Conservation (phyloP, 441 rosid species). For the Gossypium davidsonii region DNA sequence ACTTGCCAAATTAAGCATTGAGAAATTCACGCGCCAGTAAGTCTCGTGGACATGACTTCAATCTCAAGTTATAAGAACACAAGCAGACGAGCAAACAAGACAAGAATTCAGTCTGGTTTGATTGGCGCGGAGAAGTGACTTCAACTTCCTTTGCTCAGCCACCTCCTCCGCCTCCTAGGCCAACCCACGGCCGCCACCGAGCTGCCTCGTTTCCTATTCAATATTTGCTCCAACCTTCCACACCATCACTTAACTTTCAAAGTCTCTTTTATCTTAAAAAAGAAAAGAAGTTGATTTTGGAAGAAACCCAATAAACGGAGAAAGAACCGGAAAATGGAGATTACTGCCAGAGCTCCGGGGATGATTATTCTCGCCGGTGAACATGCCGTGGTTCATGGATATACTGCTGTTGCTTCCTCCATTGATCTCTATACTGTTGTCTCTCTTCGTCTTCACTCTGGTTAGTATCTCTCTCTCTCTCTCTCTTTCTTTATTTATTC, state of each 20-base stretch:
- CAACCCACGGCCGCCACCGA: background rate
- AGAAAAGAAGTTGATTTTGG: background rate
- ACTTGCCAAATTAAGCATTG: background rate
- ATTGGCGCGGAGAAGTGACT: background rate
- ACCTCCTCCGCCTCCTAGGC: background rate
- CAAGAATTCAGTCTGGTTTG: background rate
- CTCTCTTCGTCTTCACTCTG: slow-evolving; percentile 36
- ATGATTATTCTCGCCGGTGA: slow-evolving; percentile 91
- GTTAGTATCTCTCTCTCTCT: slow-evolving; percentile 26
- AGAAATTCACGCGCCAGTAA: background rate
- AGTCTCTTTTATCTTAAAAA: background rate
- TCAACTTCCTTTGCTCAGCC: background rate
- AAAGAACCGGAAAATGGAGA: slow-evolving; percentile 46
- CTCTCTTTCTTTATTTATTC: slow-evolving; percentile 26
- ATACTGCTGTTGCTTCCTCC: slow-evolving; percentile 82
- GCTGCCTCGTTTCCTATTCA: background rate
- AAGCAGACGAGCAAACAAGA: background rate
- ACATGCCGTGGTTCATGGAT: slow-evolving; percentile 94
- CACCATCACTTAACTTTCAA: background rate
- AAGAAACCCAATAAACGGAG: background rate
- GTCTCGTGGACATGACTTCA: background rate
- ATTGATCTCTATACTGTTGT: slow-evolving; percentile 71
- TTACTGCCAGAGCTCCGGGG: slow-evolving; percentile 85
- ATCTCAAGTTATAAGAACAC: background rate
- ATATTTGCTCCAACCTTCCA: background rate